phyloP scores from a whole-genome alignment of 805 yeast genomes.

The Ogataea trehaloabstinens region DNA sequence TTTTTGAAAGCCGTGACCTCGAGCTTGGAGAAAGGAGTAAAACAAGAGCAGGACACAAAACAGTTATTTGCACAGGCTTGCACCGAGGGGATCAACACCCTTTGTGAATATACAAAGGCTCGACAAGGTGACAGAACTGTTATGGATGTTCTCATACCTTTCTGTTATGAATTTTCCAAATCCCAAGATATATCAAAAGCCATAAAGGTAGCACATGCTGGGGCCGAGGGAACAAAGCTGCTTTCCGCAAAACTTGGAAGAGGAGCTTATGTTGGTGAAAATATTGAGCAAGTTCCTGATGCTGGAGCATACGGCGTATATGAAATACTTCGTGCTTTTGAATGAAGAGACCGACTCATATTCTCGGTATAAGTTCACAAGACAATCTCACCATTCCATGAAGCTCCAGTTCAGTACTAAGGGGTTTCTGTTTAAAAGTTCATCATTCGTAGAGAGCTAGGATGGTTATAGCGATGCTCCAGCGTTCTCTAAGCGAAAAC shows the following conservation, averaged over 20 bases:
- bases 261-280: conserved; percentile 37
- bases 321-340: conserved; percentile 21
- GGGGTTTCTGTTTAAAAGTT: too few species aligned
- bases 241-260: conserved; percentile 36
- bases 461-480: too few species aligned
- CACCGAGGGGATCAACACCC: conserved; percentile 27
- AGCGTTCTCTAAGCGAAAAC: too few species aligned
- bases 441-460: too few species aligned
- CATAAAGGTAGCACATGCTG: conserved; percentile 26
- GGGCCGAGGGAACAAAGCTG: conserved; percentile 37
- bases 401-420: too few species aligned
- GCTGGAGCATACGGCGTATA: conserved; percentile 42
- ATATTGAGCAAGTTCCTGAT: conserved; percentile 31
- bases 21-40: conserved; percentile 29
- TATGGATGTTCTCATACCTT: conserved; percentile 40
- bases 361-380: too few species aligned
- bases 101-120: conserved; percentile 35
- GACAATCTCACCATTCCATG: too few species aligned
- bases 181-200: conserved; percentile 25
- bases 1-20: conserved; percentile 24
- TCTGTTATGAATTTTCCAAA: conserved; percentile 24
- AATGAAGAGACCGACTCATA: too few species aligned
- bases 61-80: conserved; percentile 26
- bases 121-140: conserved; percentile 39
- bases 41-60: conserved; percentile 4